Percentiles rank a stretch among this genome's conserved stretches.
Evolutionary conservation across 73 alveolate genomes (phyloP).

Genomic region (Durusdinium trenchii): DNA sequence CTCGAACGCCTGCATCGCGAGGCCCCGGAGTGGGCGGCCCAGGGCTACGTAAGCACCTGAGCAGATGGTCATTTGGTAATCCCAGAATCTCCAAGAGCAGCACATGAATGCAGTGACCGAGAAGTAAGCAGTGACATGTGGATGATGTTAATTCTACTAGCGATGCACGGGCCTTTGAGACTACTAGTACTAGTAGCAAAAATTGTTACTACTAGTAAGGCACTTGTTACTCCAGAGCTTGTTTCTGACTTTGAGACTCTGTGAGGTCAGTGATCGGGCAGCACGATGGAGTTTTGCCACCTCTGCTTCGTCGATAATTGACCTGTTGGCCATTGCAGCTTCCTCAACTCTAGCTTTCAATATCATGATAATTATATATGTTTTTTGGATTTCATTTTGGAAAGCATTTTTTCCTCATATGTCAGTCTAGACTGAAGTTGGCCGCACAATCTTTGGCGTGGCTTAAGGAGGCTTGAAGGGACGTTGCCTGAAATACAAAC

Average conservation of each 20-base stretch:
- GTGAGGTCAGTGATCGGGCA: slow-evolving; percentile 73
- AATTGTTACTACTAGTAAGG: not conserved
- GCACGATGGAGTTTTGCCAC: slow-evolving; percentile 73
- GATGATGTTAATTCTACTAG: too few relatives aligned
- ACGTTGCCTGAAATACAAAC: too few relatives aligned
- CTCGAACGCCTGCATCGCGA: not conserved
- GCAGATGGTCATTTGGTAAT: not conserved
- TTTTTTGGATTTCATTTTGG: too few relatives aligned
- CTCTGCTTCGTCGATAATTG: slow-evolving; percentile 63
- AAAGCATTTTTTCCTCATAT: too few relatives aligned
- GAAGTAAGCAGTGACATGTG: too few relatives aligned
- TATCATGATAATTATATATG: too few relatives aligned
- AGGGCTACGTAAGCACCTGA: slow-evolving; percentile 56
- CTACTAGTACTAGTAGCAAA: not conserved
- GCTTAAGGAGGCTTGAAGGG: too few relatives aligned
- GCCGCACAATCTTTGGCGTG: too few relatives aligned
- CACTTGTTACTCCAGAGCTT: not conserved
- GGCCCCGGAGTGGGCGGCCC: slow-evolving; percentile 84
- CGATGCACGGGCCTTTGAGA: not conserved
- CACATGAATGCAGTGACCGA: not conserved
- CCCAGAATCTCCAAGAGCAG: not conserved
- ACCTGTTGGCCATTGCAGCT: slow-evolving; percentile 48
- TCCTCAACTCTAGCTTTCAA: not conserved
- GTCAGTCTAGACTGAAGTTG: too few relatives aligned
- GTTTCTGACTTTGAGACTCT: not conserved